Evolutionary conservation across 495 filamentous ascomycete species (phyloP), one percentile per base, ranked within the genome.

Genomic region (Terfezia boudieri): DNA sequence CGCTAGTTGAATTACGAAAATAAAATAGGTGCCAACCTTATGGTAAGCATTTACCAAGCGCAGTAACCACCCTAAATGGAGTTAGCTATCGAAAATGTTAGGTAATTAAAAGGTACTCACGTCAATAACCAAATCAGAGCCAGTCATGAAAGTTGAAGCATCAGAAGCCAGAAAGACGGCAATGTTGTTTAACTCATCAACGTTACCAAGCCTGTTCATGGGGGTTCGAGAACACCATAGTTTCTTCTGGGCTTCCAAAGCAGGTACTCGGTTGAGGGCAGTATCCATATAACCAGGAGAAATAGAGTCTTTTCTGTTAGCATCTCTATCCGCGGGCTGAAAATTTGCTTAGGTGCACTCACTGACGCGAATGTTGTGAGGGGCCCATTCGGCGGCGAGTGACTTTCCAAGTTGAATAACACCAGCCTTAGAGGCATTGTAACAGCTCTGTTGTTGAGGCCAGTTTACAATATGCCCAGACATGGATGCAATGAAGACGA

Each of bases 261-360:
- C 79, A 48, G 79, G 79, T 7, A 83, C 79, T 41, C 79, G 76
- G 73, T 83, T 84, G 54, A 83, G 69, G 7, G 76, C 79, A 2
- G 82, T 86, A 68, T 85, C 82, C 81, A 85, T 86, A 67, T 85
- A 85, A 36, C 82, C 82, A 26, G 82, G 82, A 14, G 77, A 82
- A 64, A 85, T 85, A 58, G 73, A 77, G 71, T 86, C 60, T 61
- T 55, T 11, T 56, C 49, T 55, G 14, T 51, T 51, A 43, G 43
- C 5, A 46, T 14, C 41, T 6, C 7, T 32, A 32, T 32, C 7
- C 26, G 26, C 0, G 2, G 26, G 26, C 26, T 32, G 7, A 32
- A 32, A 32, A 7, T 32, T 32, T 32, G 41, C 4, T 20, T 46
- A 20, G 41, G 41, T 46, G 41, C 12, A 61, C 60, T 56, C 54